Evolutionary conservation across 2,329 filamentous ascomycete genomes (phyloP), one percentile per base, ranked within the genome.

Genomic region (Monilinia fructigena): DNA sequence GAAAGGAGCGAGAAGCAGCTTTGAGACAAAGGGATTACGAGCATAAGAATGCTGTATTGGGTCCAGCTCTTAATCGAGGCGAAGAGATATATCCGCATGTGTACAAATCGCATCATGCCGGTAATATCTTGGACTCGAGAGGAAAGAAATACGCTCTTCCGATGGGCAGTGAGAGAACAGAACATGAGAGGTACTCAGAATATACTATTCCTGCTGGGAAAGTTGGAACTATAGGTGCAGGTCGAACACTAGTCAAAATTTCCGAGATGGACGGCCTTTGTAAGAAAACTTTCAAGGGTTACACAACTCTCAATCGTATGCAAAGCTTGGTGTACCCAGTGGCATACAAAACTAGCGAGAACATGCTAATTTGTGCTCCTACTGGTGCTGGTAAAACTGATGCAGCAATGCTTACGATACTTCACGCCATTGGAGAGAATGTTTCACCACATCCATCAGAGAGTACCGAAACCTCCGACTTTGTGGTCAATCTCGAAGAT

Each of bases 321-420:
- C 95, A 99, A 80, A 98, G 93, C 76, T 82, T 99, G 58, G 91
- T 98, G 0, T 97, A 97, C 74, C 93, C 93, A 0, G 92, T 99
- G 6, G 95, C 93, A 0, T 98, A 99, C 79, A 92, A 89, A 76
- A 97, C 92, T 2, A 97, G 88, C 75, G 95, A 99, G 79, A 99
- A 99, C 72, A 97, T 99, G 94, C 86, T 99, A 62, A 96, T 99
- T 68, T 99, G 95, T 78, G 95, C 95, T 28, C 95, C 95, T 5
- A 99, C 95, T 64, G 95, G 95, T 86, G 93, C 93, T 68, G 95
- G 95, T 86, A 99, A 99, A 84, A 99, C 95, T 1, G 95, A 99
- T 79, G 95, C 94, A 40, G 96, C 95, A 11, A 96, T 99, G 93
- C 84, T 99, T 72, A 95, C 96, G 0, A 92, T 99, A 67, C 82